Conservation (phyloP, 441 rosid genomes). For the Kokia cookei region DNA sequence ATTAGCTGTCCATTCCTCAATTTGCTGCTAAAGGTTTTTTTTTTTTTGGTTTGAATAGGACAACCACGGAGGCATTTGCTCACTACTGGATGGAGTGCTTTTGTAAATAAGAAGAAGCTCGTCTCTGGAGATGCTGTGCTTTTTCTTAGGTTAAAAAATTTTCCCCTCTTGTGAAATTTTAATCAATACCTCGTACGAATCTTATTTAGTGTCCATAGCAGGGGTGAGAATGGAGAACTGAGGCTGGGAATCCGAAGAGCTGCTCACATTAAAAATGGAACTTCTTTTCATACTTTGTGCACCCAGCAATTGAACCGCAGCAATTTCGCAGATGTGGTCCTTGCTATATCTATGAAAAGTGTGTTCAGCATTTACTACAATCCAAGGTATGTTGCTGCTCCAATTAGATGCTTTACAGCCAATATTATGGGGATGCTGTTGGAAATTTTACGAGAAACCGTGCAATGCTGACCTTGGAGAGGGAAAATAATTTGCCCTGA, state of each 20-base stretch:
- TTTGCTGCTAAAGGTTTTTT: neutral
- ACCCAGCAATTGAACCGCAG: constrained; percentile 50
- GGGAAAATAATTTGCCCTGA: neutral
- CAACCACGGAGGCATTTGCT: constrained; percentile 98
- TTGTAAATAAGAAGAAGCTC: constrained; percentile 94
- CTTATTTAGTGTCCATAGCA: constrained; percentile 14
- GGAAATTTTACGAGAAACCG: neutral
- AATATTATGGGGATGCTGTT: neutral
- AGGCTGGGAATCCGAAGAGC: constrained; percentile 92
- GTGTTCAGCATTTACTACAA: constrained; percentile 75
- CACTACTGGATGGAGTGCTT: constrained; percentile 98
- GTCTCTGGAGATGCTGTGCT: constrained; percentile 98
- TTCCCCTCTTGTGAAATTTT: neutral
- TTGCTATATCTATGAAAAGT: constrained; percentile 48
- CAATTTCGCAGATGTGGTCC: constrained; percentile 54
- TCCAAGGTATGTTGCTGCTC: constrained; percentile 56
- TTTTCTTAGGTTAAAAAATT: constrained; percentile 62
- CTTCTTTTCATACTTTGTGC: constrained; percentile 39
- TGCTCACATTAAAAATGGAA: constrained; percentile 51
- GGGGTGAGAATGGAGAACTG: constrained; percentile 90
- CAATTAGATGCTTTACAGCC: neutral
- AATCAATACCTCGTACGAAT: constrained; percentile 2
- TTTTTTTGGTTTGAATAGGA: constrained; percentile 37
- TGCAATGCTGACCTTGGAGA: neutral
- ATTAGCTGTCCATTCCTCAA: neutral